These are phyloP conservation scores for Tagetes erecta DNA, from an alignment of 129 eudicot genomes.

Conservation along the genomic window DNA sequence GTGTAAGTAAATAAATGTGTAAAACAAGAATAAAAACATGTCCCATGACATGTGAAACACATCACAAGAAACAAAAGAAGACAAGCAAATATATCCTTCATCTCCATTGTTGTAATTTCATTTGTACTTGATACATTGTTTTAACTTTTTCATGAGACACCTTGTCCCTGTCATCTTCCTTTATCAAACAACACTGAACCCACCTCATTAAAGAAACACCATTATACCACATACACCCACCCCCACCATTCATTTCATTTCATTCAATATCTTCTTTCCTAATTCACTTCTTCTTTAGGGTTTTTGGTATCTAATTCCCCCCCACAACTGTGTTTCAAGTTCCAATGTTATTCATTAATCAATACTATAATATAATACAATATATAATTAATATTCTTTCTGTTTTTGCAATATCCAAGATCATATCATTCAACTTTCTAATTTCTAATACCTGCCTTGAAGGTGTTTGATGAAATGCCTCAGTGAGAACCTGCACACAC, in stretches of 20 bases:
- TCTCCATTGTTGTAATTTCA: neutral
- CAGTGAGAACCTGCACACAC: neutral
- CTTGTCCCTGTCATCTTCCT: conserved; percentile 43
- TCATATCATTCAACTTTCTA: neutral
- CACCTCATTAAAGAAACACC: conserved; percentile 35
- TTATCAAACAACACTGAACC: conserved; percentile 43
- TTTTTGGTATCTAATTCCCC: conserved; percentile 29
- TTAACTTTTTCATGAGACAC: conserved; percentile 30
- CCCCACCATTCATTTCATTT: conserved; percentile 29
- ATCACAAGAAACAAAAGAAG: conserved; percentile 7
- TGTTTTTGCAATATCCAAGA: conserved; percentile 31
- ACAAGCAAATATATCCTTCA: conserved; percentile 11
- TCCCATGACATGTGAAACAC: conserved; percentile 28
- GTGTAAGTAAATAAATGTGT: neutral
- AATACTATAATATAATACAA: neutral
- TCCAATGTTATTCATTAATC: conserved; percentile 30
- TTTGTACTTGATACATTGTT: conserved; percentile 36
- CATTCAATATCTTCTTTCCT: neutral
- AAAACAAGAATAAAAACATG: conserved; percentile 16
- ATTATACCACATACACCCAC: conserved; percentile 31
- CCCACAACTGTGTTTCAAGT: conserved; percentile 32
- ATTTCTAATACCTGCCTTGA: neutral
- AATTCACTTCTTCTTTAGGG: neutral
- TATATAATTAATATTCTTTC: neutral
- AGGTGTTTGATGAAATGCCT: conserved; percentile 31